Conservation (phyloP, 2,329 filamentous ascomycete species). For the Fusarium decemcellulare region DNA sequence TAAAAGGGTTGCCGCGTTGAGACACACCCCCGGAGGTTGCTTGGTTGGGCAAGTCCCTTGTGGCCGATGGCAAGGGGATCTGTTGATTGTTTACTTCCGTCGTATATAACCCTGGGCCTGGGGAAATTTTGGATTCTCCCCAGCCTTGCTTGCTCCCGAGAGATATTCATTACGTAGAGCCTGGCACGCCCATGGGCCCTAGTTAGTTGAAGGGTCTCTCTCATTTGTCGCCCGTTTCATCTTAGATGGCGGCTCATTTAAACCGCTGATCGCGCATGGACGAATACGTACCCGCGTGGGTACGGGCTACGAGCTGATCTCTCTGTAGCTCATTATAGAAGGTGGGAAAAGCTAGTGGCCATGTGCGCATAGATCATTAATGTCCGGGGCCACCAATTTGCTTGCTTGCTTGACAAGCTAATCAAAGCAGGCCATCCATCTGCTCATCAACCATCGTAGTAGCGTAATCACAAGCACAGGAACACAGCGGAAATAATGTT, state of each 20-base stretch:
- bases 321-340: conserved; percentile 2
- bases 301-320: neutral
- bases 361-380: neutral
- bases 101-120: too few relatives aligned
- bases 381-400: conserved; percentile 18
- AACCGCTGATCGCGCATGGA: conserved; percentile 10
- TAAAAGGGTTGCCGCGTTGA: conserved; percentile 4
- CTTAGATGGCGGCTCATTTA: conserved; percentile 21
- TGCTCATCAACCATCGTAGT: conserved; percentile 10
- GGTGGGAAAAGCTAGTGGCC: neutral
- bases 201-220: neutral
- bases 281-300: neutral
- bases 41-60: neutral
- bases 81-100: neutral
- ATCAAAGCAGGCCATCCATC: conserved; percentile 19
- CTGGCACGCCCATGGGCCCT: neutral
- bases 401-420: conserved; percentile 11
- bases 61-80: neutral
- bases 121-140: neutral
- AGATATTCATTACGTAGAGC: conserved; percentile 27
- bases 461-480: conserved; percentile 4
- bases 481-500: conserved; percentile 1
- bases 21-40: conserved; percentile 4
- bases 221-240: conserved; percentile 21
- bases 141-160: neutral